A percentile compares a stretch with the other conserved stretches of the same genome.
phyloP scores from a whole-genome alignment of 1,284 basidiomycete genomes.

The Ceratobasidium sp. region DNA sequence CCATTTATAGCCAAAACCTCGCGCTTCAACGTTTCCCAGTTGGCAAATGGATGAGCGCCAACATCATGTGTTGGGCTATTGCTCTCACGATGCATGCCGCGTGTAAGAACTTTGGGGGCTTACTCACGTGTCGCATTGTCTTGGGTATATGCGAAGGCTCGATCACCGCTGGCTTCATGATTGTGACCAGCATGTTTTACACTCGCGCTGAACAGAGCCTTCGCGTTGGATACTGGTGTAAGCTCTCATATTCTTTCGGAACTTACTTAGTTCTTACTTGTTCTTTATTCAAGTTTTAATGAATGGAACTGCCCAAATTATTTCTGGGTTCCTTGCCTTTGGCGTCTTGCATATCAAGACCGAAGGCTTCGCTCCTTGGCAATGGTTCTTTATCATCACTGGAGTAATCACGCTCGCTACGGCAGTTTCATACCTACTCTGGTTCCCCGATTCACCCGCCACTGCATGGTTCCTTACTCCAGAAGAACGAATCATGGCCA shows the following conservation, averaged over 20 bases:
- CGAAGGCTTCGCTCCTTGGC: constrained; percentile 47
- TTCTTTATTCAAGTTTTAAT: constrained; percentile 9
- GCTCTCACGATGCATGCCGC: constrained; percentile 52
- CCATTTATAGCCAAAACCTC: constrained; percentile 28
- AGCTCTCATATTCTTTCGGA: not conserved
- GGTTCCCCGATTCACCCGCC: constrained; percentile 52
- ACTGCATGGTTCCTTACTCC: constrained; percentile 54
- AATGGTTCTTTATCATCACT: constrained; percentile 57
- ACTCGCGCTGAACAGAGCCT: constrained; percentile 56
- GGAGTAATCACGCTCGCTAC: constrained; percentile 51
- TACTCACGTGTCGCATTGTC: constrained; percentile 55
- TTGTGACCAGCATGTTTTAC: constrained; percentile 56
- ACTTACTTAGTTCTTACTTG: not conserved
- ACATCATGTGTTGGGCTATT: constrained; percentile 56
- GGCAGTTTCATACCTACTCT: constrained; percentile 34
- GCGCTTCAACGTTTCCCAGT: constrained; percentile 54
- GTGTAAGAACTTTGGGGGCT: constrained; percentile 51
- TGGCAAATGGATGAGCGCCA: constrained; percentile 55
- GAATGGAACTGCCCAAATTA: constrained; percentile 51
- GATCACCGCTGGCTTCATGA: constrained; percentile 55
- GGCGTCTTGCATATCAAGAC: constrained; percentile 54
- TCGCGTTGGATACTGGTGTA: constrained; percentile 53
- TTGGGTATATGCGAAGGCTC: constrained; percentile 57
- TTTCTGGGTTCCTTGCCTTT: constrained; percentile 57
- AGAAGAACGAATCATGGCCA: constrained; percentile 54